These are phyloP conservation scores for Cicer judaicum DNA, from an alignment of 306 rosid genomes.

Conservation along the genomic window DNA sequence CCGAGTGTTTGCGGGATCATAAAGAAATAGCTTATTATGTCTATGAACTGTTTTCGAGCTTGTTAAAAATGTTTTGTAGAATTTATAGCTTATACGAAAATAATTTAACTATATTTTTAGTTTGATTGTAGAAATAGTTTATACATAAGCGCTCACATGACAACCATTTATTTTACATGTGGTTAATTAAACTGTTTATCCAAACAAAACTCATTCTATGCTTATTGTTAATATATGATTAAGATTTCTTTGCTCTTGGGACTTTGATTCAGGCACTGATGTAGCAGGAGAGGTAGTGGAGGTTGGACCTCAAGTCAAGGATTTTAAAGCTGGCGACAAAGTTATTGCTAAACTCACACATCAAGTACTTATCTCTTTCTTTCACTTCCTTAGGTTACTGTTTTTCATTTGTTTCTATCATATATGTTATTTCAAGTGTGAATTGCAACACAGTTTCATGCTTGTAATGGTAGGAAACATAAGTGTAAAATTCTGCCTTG, in stretches of 20 bases:
- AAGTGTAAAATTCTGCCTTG: not conserved
- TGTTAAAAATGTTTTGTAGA: not conserved
- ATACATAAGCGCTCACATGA: not conserved
- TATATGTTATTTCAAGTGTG: not conserved
- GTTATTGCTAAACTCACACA: conserved; percentile 54
- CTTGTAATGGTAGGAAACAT: not conserved
- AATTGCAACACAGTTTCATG: conserved; percentile 15
- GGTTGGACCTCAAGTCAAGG: conserved; percentile 60
- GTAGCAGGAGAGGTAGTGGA: conserved; percentile 68
- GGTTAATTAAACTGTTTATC: not conserved
- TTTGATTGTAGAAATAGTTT: not conserved
- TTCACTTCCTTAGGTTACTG: conserved; percentile 6
- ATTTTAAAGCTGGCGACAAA: conserved; percentile 72
- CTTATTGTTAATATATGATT: not conserved
- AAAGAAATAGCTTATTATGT: not conserved
- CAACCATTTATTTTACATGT: not conserved
- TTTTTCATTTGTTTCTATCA: not conserved
- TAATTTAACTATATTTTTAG: not conserved
- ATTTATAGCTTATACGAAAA: not conserved
- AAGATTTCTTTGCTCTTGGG: not conserved
- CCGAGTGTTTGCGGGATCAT: not conserved
- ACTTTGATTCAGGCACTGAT: conserved; percentile 55
- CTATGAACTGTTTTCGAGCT: not conserved
- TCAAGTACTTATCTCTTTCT: conserved; percentile 48
- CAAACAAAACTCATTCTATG: not conserved